phyloP scores from a whole-genome alignment of 371 early-diverging fungal genomes.

The Mucor saturninus region DNA sequence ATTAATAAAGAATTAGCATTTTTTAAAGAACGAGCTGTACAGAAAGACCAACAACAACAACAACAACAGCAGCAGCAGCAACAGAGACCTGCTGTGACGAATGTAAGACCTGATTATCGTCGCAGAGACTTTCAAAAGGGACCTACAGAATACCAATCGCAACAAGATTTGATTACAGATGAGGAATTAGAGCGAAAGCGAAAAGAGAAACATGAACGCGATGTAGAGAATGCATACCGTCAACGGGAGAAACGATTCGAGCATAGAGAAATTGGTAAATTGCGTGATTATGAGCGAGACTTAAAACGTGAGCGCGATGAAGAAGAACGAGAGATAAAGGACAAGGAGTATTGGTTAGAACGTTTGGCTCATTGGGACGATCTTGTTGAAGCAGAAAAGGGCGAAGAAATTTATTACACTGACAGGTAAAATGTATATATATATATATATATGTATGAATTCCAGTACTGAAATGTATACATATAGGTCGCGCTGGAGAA shows the following conservation, averaged over 20 bases:
- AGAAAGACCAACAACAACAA: slow-evolving; percentile 48
- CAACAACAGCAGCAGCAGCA: slow-evolving; percentile 39
- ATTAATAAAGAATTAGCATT: slow-evolving; percentile 67
- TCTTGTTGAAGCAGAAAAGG: slow-evolving; percentile 66
- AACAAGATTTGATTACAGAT: slow-evolving; percentile 43
- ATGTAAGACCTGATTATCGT: slow-evolving; percentile 20
- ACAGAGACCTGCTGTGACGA: slow-evolving; percentile 19
- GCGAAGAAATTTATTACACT: slow-evolving; percentile 71
- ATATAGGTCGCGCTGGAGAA: slow-evolving; percentile 72
- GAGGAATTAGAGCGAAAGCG: slow-evolving; percentile 73
- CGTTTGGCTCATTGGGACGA: slow-evolving; percentile 78
- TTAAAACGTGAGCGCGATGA: slow-evolving; percentile 54
- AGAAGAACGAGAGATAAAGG: slow-evolving; percentile 47
- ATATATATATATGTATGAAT: not conserved
- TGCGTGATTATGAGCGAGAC: slow-evolving; percentile 61
- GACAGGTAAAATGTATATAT: slow-evolving; percentile 57
- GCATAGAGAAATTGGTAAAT: slow-evolving; percentile 56
- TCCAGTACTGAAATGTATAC: too few relatives aligned
- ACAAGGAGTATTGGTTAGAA: slow-evolving; percentile 56
- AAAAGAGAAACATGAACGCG: slow-evolving; percentile 68
- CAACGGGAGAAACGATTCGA: slow-evolving; percentile 77
- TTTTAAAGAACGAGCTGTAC: slow-evolving; percentile 69
- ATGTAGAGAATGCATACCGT: slow-evolving; percentile 66
- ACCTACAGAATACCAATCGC: slow-evolving; percentile 14
- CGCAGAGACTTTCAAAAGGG: slow-evolving; percentile 34